Conservation (phyloP, 768 basidiomycete species). For the Amanita muscaria region DNA sequence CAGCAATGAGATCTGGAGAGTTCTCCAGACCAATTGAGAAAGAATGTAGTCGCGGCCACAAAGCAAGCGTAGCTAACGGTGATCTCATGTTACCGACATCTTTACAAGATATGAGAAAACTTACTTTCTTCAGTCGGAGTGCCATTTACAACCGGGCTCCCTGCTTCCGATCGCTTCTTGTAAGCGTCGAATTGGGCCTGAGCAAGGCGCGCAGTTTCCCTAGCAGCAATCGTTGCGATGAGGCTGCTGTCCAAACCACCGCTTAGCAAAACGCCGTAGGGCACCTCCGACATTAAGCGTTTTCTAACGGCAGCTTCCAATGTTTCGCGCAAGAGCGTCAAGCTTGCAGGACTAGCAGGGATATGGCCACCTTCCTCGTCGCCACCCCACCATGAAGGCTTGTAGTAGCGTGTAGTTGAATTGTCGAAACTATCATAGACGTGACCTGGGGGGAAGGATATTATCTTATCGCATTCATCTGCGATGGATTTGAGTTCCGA, state of each 20-base stretch:
- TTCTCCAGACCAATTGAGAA: slow-evolving; percentile 94
- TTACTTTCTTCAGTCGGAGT: slow-evolving; percentile 43
- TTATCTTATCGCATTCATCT: slow-evolving; percentile 90
- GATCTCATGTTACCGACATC: slow-evolving; percentile 4
- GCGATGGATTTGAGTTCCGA: slow-evolving; percentile 91
- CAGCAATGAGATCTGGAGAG: slow-evolving; percentile 92
- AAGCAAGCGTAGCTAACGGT: slow-evolving; percentile 54
- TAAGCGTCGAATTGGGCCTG: slow-evolving; percentile 69
- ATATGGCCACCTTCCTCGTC: slow-evolving; percentile 56
- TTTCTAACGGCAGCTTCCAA: slow-evolving; percentile 92
- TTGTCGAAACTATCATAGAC: slow-evolving; percentile 82
- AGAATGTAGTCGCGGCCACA: slow-evolving; percentile 96
- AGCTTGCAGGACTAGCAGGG: slow-evolving; percentile 54
- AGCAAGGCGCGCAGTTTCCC: slow-evolving; percentile 90
- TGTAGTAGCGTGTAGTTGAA: slow-evolving; percentile 76
- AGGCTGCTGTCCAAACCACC: slow-evolving; percentile 94
- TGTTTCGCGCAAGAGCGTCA: slow-evolving; percentile 63
- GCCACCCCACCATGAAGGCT: slow-evolving; percentile 85
- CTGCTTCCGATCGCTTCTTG: slow-evolving; percentile 42
- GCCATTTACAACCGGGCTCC: slow-evolving; percentile 48
- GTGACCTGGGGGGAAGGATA: slow-evolving; percentile 96
- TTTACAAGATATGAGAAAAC: slow-evolving; percentile 8
- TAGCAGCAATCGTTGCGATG: slow-evolving; percentile 89
- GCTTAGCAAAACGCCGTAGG: slow-evolving; percentile 92
- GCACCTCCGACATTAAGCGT: slow-evolving; percentile 96